Base-by-base conservation (phyloP, 257 asterid genomes). In the Lantana camara region DNA sequence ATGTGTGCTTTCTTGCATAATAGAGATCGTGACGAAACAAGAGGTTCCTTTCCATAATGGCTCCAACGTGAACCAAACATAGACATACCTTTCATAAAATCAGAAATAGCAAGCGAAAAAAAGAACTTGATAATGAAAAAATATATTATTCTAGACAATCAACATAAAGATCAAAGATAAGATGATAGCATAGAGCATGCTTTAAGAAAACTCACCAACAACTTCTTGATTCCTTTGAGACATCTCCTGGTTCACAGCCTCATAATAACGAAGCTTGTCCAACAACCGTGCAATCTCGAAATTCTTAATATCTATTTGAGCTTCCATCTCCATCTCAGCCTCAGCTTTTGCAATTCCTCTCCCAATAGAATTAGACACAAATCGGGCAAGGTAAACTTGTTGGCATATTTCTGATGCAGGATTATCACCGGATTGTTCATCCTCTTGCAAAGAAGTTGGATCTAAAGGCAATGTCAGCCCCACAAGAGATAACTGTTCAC, bases 161-260 rank as follows among this genome's bases (percentile, higher is more conserved):
- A 55, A 60, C 29, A 54, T 22, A n/a, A 2, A 66, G 60, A 22
- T 38, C 24, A 55, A 60, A 55, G 22, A 15, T 19, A 17, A 69
- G 64, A 23, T 32, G 29, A 63, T 23, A 5, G 22, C 38, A 46
- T 22, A 60, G n/a, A 42, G 45, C 50, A 68, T 59, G 61, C 62
- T 71, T 73, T 13, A 55, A 51, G 82, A 68, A 27, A 5, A 63
- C 91, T 81, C 70, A 90, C 99, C 99, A 22, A 94, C 73, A 47
- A 89, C 82, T 84, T 90, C 94, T 82, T 94, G 99, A 77, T 90
- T 94, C 77, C 99, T 82, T 64, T 88, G 97, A 55, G 97, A 94
- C 99, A 94, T 90, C 83, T 94, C 95, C 74, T 83, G 87, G 72
- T 88, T 94, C 75, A 90, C 96, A 59, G 99, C 87, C 73, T 90